These are phyloP conservation scores for Sanghuangporus weigelae DNA, from an alignment of 1,284 basidiomycete genomes.

Conservation along the genomic window DNA sequence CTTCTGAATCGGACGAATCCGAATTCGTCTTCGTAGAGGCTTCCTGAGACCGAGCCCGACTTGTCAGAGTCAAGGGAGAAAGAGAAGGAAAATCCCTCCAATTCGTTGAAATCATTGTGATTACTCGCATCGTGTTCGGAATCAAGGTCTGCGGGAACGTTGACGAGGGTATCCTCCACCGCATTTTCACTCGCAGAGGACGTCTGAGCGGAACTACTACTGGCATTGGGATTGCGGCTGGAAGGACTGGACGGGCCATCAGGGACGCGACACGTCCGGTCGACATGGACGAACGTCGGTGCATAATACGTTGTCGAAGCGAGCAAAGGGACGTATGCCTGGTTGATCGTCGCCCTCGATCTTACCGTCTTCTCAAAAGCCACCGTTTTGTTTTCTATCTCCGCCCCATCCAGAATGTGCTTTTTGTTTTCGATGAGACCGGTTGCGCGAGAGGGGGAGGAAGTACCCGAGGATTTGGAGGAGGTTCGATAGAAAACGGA, in stretches of 20 bases:
- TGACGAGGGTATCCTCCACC: too few relatives aligned
- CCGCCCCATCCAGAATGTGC: neutral
- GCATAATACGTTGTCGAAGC: slow-evolving; percentile 9
- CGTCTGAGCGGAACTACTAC: too few relatives aligned
- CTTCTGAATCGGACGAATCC: too few relatives aligned
- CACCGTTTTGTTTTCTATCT: neutral
- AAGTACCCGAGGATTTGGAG: too few relatives aligned
- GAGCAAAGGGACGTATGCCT: slow-evolving; percentile 6
- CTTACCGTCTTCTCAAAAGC: neutral
- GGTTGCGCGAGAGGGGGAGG: too few relatives aligned
- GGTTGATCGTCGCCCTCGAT: neutral
- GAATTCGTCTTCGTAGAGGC: neutral
- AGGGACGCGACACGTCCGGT: neutral
- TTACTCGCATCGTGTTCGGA: neutral
- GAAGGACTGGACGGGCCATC: neutral
- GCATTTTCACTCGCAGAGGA: too few relatives aligned
- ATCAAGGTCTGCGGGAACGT: too few relatives aligned
- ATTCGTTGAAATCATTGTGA: neutral
- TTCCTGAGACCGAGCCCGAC: neutral
- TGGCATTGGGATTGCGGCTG: neutral
- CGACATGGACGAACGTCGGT: neutral
- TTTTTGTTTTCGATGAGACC: too few relatives aligned
- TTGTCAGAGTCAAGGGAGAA: neutral
- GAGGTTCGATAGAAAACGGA: too few relatives aligned
- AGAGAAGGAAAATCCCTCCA: neutral